Base-by-base conservation (phyloP, 179 eudicot species). In the Patellifolia procumbens region DNA sequence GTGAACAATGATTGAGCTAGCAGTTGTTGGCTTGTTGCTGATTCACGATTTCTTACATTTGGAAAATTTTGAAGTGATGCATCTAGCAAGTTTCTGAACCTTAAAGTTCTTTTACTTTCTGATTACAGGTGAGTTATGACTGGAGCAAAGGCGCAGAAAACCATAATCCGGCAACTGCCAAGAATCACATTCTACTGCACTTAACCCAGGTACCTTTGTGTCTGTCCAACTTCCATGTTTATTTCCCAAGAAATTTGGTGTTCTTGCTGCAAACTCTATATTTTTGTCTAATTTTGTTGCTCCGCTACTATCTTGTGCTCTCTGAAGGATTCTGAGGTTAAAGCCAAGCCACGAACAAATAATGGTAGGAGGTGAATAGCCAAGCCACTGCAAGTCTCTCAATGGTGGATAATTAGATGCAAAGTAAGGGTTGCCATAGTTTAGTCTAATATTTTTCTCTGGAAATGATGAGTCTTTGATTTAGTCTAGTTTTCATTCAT, bases 111-210 rank as follows among this genome's bases (percentile, higher is more conserved):
- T 15, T 9, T 29, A n/a, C 66, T 48, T 9, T 45, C 45, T 35
- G 53, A 29, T 53, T 63, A 13, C 77, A 93, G 98, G 95, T 90
- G 24, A 89, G 97, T 77, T 91, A 93, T 84, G 98, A 93, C 84
- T 93, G 98, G 98, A 88, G 97, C 80, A 93, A 91, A 83, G 98
- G 98, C 70, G 95, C 98, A 66, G 93, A 91, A 85, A 86, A 90
- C 77, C 93, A 91, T 71, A 90, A 93, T 79, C 98, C 97, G 37
- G 73, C 93, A 63, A 81, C 89, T 2, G 92, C 97, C 62, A 91
- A 93, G 83, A 78, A 78, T 74, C 35, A 74, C 73, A 91, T 91
- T 31, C 85, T 78, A 69, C 81, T 93, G 80, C 98, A 93, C 83
- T 70, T 79, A 56, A 81, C 92, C 26, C 91, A 90, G 95, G 97